Evolutionary conservation across 2,329 filamentous ascomycete species (phyloP).

Genomic region (Neofusicoccum umdonicola): DNA sequence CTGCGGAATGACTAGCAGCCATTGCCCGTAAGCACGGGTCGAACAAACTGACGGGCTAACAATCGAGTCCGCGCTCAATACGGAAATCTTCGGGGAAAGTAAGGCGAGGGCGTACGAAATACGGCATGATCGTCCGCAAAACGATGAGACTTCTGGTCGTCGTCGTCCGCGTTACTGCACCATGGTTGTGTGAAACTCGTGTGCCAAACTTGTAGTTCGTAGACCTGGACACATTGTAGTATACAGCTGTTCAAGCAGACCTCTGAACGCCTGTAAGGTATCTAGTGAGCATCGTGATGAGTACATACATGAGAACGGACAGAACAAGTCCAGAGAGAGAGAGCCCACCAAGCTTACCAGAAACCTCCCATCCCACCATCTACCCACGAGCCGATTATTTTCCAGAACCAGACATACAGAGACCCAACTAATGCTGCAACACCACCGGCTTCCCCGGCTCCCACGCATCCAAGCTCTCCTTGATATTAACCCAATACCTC

Average conservation of each 20-base stretch:
- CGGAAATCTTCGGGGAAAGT: background rate
- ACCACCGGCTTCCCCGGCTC: constrained; percentile 69
- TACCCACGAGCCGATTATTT: background rate
- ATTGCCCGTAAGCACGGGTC: background rate
- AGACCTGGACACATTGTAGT: background rate
- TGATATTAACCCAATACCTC: constrained; percentile 88
- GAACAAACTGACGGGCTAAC: background rate
- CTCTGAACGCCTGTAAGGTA: background rate
- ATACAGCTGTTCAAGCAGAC: background rate
- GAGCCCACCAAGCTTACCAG: background rate
- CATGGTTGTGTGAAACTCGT: background rate
- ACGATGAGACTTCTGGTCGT: background rate
- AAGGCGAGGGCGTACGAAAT: background rate
- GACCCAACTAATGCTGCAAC: constrained; percentile 49
- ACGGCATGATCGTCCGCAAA: background rate
- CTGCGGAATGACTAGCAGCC: background rate
- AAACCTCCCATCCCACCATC: background rate
- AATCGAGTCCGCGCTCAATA: background rate
- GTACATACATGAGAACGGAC: background rate
- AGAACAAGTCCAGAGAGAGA: background rate
- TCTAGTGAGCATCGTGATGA: background rate
- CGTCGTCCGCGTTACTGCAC: too few species aligned
- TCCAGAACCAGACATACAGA: background rate
- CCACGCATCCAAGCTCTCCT: constrained; percentile 78
- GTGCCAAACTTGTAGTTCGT: background rate